A percentile compares a stretch with the other conserved stretches of the same genome.
Conservation (phyloP, 768 basidiomycete genomes). For the Kwoniella bestiolae region DNA sequence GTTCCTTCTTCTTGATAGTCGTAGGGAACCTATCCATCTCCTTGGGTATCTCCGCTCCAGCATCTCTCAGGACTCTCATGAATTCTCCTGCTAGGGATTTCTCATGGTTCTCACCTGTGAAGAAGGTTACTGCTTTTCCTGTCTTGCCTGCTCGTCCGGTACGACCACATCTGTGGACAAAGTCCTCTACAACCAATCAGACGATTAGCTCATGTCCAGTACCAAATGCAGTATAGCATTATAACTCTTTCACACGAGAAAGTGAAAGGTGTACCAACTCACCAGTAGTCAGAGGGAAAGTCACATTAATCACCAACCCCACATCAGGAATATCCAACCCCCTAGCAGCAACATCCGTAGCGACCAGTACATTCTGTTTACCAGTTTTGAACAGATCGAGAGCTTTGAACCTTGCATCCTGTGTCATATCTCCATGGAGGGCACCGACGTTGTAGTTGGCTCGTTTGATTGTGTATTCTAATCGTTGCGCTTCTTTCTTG, state of each 20-base stretch:
- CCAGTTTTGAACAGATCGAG: slow-evolving; percentile 86
- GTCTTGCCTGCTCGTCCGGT: slow-evolving; percentile 83
- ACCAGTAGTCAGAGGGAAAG: slow-evolving; percentile 92
- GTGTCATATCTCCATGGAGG: slow-evolving; percentile 89
- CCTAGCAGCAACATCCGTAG: slow-evolving; percentile 95
- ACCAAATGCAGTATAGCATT: too few relatives aligned
- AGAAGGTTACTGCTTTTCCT: slow-evolving; percentile 94
- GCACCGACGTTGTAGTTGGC: slow-evolving; percentile 79
- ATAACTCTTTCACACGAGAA: too few relatives aligned
- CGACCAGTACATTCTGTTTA: slow-evolving; percentile 78
- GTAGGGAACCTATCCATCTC: slow-evolving; percentile 85
- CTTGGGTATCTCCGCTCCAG: slow-evolving; percentile 70
- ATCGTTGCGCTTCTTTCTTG: slow-evolving; percentile 94
- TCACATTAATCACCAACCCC: slow-evolving; percentile 90
- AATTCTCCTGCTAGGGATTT: slow-evolving; percentile 86
- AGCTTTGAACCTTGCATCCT: slow-evolving; percentile 79
- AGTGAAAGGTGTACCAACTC: slow-evolving; percentile 65
- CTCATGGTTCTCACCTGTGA: slow-evolving; percentile 90
- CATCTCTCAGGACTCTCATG: slow-evolving; percentile 85
- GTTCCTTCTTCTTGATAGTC: slow-evolving; percentile 95
- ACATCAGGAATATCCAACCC: slow-evolving; percentile 98
- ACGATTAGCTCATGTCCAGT: too few relatives aligned
- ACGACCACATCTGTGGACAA: slow-evolving; percentile 57
- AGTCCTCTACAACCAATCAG: too few relatives aligned
- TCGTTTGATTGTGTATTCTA: slow-evolving; percentile 74